These are phyloP conservation scores for Agaricus sinodeliciosus DNA, from an alignment of 768 basidiomycete species.

Conservation along the genomic window DNA sequence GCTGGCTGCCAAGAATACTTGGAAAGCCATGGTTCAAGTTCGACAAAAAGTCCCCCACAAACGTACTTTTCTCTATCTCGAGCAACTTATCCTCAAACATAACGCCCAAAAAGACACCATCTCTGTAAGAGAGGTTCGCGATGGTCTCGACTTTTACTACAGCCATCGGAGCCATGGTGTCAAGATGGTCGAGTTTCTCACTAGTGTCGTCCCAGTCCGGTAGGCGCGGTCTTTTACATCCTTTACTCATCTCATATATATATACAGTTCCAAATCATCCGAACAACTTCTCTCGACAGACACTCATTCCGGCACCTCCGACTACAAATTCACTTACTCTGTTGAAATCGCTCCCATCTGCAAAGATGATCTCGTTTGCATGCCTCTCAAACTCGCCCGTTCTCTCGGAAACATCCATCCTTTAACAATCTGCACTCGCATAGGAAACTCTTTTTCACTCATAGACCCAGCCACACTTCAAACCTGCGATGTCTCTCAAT, in stretches of 20 bases:
- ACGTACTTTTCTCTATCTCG: slow-evolving; percentile 94
- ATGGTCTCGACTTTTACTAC: slow-evolving; percentile 98
- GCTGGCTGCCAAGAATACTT: slow-evolving; percentile 97
- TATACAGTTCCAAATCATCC: slow-evolving; percentile 69
- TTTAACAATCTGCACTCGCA: slow-evolving; percentile 80
- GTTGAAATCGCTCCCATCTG: slow-evolving; percentile 96
- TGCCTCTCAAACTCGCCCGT: slow-evolving; percentile 79
- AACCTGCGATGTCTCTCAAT: slow-evolving; percentile 68
- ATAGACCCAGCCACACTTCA: slow-evolving; percentile 87
- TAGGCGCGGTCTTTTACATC: slow-evolving; percentile 28
- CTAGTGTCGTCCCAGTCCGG: slow-evolving; percentile 83
- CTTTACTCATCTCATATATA: neutral
- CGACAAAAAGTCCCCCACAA: slow-evolving; percentile 98
- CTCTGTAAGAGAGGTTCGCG: slow-evolving; percentile 84
- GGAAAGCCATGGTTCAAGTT: slow-evolving; percentile 98
- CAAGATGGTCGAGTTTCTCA: slow-evolving; percentile 95
- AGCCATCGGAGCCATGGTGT: slow-evolving; percentile 83
- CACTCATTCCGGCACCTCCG: slow-evolving; percentile 87
- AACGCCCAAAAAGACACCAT: slow-evolving; percentile 96
- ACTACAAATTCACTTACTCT: slow-evolving; percentile 96
- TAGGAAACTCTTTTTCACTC: slow-evolving; percentile 88
- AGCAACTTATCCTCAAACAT: slow-evolving; percentile 95
- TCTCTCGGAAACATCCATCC: slow-evolving; percentile 84
- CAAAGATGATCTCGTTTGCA: slow-evolving; percentile 94
- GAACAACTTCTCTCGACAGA: slow-evolving; percentile 94